Base-by-base conservation (phyloP, 2,329 filamentous ascomycete species). In the Diaporthe citri region DNA sequence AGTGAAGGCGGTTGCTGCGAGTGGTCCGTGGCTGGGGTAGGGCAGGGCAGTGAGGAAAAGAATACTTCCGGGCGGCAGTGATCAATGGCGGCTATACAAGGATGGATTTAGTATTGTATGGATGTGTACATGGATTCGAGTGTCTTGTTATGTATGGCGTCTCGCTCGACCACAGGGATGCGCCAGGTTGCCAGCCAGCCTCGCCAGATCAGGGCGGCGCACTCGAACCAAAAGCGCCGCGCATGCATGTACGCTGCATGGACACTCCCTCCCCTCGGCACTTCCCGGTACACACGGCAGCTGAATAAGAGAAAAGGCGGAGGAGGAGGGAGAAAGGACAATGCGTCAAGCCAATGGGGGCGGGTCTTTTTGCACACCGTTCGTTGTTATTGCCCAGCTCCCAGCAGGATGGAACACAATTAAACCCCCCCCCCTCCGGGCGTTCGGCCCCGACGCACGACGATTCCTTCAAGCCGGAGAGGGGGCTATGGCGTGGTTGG, bases 301-400 rank as follows among this genome's bases (percentile, higher is more conserved):
- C 20, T 17, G 46, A 20, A 28, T 36, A 31, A 51, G n/a, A n/a
- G 31, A 51, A 69, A 69, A 6, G 48, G 64, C 64, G 64, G 64
- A 52, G 60, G 17, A n/a, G n/a, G n/a, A 22, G 39, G 17, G 28
- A 28, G 31, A 25, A 20, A 36, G 5, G 31, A 34, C 43, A 36
- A 8, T 34, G n/a, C 48, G 36, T 69, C 48, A 55, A 41, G 64
- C 64, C 48, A 69, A 55, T 64, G 41, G 60, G 60, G 60, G 64
- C 64, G 48, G 64, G 64, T 69, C 64, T 28, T 15, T 55, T 55
- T 69, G 46, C 64, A 41, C 43, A 69, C 34, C 34, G 36, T 52
- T 39, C n/a, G 13, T 55, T 43, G 39, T 31, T 12, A 39, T 5
- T 39, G 36, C 31, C 31, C 10, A 69, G 64, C n/a, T 69, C 55